Conservation (phyloP, 495 filamentous ascomycete genomes). For the Parachaetomium inaequale region DNA sequence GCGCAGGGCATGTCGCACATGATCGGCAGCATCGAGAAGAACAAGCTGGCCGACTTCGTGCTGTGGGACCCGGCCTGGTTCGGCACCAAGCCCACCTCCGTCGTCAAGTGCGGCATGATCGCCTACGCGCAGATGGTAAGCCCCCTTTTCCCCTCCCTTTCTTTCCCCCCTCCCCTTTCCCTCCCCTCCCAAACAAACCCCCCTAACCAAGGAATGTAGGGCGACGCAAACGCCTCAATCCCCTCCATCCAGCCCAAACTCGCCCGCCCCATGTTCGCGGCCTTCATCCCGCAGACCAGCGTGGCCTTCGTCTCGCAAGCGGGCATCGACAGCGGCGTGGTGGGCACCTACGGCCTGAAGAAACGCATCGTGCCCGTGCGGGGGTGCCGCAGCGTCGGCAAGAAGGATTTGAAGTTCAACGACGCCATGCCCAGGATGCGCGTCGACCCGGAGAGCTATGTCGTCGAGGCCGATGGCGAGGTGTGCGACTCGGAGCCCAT, state of each 20-base stretch:
- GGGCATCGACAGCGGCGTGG: conserved; percentile 59
- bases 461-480: conserved; percentile 81
- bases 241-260: conserved; percentile 86
- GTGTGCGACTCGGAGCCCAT: conserved; percentile 74
- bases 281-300: conserved; percentile 65
- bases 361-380: conserved; percentile 81
- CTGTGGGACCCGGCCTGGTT: conserved; percentile 85
- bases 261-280: conserved; percentile 82
- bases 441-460: conserved; percentile 90
- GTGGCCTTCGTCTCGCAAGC: conserved; percentile 81
- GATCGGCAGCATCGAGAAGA: conserved; percentile 82
- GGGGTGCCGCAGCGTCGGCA: conserved; percentile 74
- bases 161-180: background rate
- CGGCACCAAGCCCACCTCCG: conserved; percentile 76
- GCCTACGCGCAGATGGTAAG: conserved; percentile 78
- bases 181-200: background rate
- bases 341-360: conserved; percentile 68
- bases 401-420: conserved; percentile 94
- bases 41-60: conserved; percentile 89
- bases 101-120: conserved; percentile 92
- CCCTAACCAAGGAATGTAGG: conserved; percentile 44
- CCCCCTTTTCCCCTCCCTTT: conserved; percentile 3
- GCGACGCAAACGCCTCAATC: conserved; percentile 91
- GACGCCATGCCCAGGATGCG: conserved; percentile 83
- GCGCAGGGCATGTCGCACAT: conserved; percentile 91